These are phyloP conservation scores for Rhodotorula paludigena DNA, from an alignment of 768 basidiomycete genomes.

Conservation along the genomic window DNA sequence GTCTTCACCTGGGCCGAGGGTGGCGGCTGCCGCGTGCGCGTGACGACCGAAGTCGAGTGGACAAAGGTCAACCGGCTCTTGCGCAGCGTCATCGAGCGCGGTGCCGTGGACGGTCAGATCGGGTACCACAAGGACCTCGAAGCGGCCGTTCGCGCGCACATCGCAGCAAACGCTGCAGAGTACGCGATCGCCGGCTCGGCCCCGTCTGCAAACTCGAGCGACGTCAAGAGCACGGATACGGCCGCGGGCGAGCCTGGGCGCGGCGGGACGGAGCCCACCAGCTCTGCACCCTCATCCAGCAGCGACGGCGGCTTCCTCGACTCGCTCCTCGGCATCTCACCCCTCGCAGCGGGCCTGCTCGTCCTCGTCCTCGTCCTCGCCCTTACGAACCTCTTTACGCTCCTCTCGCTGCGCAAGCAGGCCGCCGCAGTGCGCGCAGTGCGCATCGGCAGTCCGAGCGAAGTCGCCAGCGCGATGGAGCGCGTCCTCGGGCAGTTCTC, in stretches of 20 bases:
- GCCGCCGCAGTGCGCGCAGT: constrained; percentile 2
- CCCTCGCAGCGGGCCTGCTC: constrained; percentile 57
- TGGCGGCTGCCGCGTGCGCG: constrained; percentile 67
- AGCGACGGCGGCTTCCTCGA: constrained; percentile 22
- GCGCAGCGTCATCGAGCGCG: constrained; percentile 80
- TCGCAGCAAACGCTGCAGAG: constrained; percentile 50
- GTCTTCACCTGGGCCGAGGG: constrained; percentile 87
- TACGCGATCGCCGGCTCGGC: constrained; percentile 5
- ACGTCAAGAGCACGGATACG: neutral
- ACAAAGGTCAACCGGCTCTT: constrained; percentile 69
- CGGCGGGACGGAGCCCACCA: neutral
- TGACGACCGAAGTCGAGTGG: constrained; percentile 91
- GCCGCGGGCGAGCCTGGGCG: neutral
- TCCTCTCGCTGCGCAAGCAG: constrained; percentile 41
- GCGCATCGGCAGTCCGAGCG: constrained; percentile 19
- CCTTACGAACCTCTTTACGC: constrained; percentile 69
- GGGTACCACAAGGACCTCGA: constrained; percentile 77
- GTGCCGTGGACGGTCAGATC: constrained; percentile 82
- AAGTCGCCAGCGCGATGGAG: constrained; percentile 19
- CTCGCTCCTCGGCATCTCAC: constrained; percentile 7
- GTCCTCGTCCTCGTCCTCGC: constrained; percentile 68
- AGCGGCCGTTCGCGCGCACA: constrained; percentile 75
- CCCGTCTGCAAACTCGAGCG: neutral
- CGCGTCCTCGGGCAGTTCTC: constrained; percentile 27
- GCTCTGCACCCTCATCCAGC: too few relatives aligned